Evolutionary conservation across 2,329 filamentous ascomycete genomes (phyloP), one percentile per base, ranked within the genome.

Genomic region (Chrysoporthe cubensis): DNA sequence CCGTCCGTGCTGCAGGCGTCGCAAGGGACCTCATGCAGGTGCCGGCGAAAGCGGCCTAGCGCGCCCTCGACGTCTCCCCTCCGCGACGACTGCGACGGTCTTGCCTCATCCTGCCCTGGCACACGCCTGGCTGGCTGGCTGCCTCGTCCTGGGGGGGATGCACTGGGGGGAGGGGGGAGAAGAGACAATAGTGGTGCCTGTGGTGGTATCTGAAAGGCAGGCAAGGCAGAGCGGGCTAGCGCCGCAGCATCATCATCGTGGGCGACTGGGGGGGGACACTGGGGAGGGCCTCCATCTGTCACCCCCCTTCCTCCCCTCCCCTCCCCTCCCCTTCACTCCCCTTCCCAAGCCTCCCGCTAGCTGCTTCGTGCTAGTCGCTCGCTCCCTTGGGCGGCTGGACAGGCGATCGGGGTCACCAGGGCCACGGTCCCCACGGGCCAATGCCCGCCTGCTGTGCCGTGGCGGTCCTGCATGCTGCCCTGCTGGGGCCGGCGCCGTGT

Each of bases 401-500:
- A 62, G 54, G 44, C 59, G 54, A 68, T 66, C 44, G 59, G 64
- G 66, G 66, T 68, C 66, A 68, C 50, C 64, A 62, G 66, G 43
- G 63, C 66, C 21, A 62, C 52, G 58, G 57, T 61, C 57, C 37
- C 66, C 66, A 66, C 60, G 66, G 65, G 60, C 64, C 64, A 48
- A 68, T 66, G 59, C 59, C 52, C 34, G 21, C 56, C 34, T 63
- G 66, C 59, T 66, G 64, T 66, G 63, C 62, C 59, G 52, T 68
- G 66, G 66, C 66, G 66, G 63, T 61, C 57, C 66, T 65, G 66
- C 66, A 65, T 67, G 66, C 26, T 65, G 62, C 66, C 66, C 16
- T n/a, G 34, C 18, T 42, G 1, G 6, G 34, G 11, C 32, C n/a
- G 60, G 16, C 7, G 44, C 43, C n/a, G 46, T 62, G 60, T 62